Conservation (phyloP, 306 rosid genomes). For the Corylus americana region DNA sequence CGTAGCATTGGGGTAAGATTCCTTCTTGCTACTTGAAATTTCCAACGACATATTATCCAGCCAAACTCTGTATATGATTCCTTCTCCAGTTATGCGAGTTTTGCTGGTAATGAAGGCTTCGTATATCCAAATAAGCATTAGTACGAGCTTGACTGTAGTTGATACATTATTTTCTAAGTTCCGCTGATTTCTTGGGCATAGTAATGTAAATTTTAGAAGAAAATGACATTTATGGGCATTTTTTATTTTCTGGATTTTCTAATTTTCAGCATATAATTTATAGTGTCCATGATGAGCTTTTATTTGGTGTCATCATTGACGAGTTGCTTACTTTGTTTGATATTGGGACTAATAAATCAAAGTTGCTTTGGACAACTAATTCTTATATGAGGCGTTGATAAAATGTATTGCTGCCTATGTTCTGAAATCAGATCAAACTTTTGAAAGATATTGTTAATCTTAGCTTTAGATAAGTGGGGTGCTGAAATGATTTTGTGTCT, state of each 20-base stretch:
- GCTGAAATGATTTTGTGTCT: not conserved
- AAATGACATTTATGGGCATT: not conserved
- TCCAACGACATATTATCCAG: no score
- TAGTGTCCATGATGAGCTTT: not conserved
- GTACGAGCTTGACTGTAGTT: not conserved
- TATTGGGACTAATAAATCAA: not conserved
- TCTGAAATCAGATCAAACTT: not conserved
- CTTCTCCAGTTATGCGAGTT: constrained; percentile 15
- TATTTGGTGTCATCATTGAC: not conserved
- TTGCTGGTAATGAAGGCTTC: not conserved
- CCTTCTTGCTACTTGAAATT: constrained; percentile 14
- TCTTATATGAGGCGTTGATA: not conserved
- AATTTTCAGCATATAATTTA: not conserved
- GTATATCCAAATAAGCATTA: not conserved
- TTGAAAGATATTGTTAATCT: not conserved
- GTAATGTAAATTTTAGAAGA: not conserved
- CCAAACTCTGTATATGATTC: not conserved
- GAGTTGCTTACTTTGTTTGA: not conserved
- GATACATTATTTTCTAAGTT: not conserved
- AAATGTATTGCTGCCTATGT: not conserved
- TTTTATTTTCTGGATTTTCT: not conserved
- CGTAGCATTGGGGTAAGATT: constrained; percentile 87
- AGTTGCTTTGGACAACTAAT: not conserved
- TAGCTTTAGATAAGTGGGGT: not conserved
- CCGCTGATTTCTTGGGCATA: not conserved